Base-by-base conservation (phyloP, 2,329 filamentous ascomycete species). In the Colletotrichum eleusines region DNA sequence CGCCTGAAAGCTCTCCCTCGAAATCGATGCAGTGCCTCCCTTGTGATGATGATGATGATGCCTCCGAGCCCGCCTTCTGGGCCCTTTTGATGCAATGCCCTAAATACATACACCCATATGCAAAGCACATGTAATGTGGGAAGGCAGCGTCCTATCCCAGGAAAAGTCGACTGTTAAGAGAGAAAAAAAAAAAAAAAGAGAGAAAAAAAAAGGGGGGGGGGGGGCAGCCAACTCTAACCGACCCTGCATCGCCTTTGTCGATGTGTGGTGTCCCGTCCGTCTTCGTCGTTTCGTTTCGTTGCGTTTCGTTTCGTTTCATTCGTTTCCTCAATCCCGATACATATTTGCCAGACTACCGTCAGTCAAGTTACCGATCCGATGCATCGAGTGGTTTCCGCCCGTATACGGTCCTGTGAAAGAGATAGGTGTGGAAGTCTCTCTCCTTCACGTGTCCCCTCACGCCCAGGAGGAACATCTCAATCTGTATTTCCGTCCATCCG, bases 381-480 rank as follows among this genome's bases (percentile, higher is more conserved):
- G 54, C 35, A 28, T 57, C 59, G 11, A 66, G n/a, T 4, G 83
- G 83, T 65, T 84, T 84, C 46, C 77, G 77, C 11, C 77, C 83
- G 64, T 78, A 79, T 3, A 84, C 78, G 46, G 77, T 80, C 59
- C 82, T 77, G 54, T 81, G 83, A 0, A 81, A 80, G 53, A 83
- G 80, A 70, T 84, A 84, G 16, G 80, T 75, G 66, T 84, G 83
- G 18, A 76, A 79, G 11, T 74, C 75, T 26, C 79, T 77, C 26
- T 80, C 78, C 53, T 76, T 79, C n/a, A 84, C 68, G 12, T 79
- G 73, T 73, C 80, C 82, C 40, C 83, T 78, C 8, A 84, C 82
- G 14, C 82, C 78, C 35, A 84, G 74, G 6, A 84, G 78, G 44
- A 84, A 83, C 76, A 84, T 81, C 73, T 84, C 81, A 40, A 83